phyloP scores from a whole-genome alignment of 352 stramenopile genomes.

The Halophytophthora polymorphica region DNA sequence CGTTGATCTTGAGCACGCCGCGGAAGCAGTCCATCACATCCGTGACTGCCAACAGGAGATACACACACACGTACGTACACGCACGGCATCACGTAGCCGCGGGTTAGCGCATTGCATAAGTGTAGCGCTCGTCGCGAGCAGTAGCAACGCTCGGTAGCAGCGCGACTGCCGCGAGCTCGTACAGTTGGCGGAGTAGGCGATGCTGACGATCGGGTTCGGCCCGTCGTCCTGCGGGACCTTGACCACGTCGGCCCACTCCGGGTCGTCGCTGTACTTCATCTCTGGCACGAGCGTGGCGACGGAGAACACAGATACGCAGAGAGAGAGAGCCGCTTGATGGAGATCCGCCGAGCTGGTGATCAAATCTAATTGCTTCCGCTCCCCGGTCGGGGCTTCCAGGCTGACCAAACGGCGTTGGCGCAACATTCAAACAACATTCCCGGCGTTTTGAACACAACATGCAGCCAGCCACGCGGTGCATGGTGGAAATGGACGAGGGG shows the following conservation, averaged over 20 bases:
- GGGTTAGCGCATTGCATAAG: no score
- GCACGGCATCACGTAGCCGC: background rate
- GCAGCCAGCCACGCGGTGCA: background rate
- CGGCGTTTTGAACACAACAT: background rate
- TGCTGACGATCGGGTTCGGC: conserved; percentile 72
- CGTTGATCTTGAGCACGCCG: conserved; percentile 88
- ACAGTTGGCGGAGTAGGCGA: conserved; percentile 74
- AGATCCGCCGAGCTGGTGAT: background rate
- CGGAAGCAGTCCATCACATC: conserved; percentile 95
- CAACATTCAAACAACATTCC: conserved; percentile 12
- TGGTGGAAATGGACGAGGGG: background rate
- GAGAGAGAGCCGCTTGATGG: background rate
- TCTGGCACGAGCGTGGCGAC: background rate
- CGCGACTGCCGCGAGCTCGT: conserved; percentile 17
- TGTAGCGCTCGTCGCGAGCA: background rate
- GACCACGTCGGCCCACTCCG: conserved; percentile 71
- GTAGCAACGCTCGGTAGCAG: background rate
- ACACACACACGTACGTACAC: background rate
- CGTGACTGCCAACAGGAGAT: conserved; percentile 39
- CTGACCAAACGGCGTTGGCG: conserved; percentile 1
- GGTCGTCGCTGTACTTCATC: conserved; percentile 67
- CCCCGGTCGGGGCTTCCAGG: background rate
- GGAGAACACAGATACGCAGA: background rate
- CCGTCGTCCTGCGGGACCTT: conserved; percentile 85
- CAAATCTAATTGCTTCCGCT: background rate